Percentiles rank a stretch among this genome's conserved stretches.
phyloP scores from a whole-genome alignment of 345 rosid species.

The Jatropha curcas region DNA sequence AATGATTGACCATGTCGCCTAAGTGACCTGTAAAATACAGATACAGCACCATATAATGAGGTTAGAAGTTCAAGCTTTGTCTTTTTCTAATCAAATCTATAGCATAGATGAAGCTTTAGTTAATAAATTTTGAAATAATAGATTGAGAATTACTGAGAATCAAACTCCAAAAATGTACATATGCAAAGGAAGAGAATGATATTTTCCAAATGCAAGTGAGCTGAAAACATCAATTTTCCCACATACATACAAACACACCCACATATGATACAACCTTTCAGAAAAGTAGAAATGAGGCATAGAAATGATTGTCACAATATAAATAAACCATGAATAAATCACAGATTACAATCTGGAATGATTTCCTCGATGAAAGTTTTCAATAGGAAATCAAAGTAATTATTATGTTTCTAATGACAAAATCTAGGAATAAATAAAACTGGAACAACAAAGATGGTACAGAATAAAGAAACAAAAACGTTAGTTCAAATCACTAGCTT shows the following conservation, averaged over 20 bases:
- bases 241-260: too few species aligned
- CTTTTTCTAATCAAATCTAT: background rate
- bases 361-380: background rate
- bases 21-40: constrained; percentile 52
- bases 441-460: background rate
- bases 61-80: background rate
- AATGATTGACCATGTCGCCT: constrained; percentile 68
- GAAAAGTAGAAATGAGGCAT: background rate
- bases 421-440: background rate
- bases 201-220: background rate
- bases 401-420: background rate
- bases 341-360: background rate
- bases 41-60: background rate
- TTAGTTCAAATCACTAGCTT: background rate
- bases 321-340: background rate
- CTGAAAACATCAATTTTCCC: background rate
- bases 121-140: background rate
- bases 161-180: background rate
- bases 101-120: background rate
- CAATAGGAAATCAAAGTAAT: background rate
- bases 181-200: background rate
- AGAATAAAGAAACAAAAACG: background rate
- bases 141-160: background rate
- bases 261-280: too few species aligned
- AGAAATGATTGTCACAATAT: background rate